phyloP scores from a whole-genome alignment of 352 stramenopile genomes.

The Globisporangium recalcitrans region DNA sequence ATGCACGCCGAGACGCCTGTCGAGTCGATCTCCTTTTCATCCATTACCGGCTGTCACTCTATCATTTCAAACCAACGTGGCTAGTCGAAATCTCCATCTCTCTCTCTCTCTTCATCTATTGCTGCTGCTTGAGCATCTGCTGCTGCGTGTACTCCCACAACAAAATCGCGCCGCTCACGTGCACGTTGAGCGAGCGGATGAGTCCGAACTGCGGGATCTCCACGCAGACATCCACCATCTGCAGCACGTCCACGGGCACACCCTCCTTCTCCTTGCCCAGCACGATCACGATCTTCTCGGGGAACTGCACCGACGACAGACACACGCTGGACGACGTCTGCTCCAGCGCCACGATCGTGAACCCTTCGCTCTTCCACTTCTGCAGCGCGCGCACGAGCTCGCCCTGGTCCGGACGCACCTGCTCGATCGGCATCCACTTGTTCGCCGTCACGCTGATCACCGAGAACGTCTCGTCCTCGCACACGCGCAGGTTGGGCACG shows the following conservation, averaged over 20 bases:
- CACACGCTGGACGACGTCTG: conserved; percentile 91
- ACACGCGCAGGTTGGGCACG: conserved; percentile 82
- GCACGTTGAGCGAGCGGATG: conserved; percentile 96
- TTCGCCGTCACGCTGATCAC: conserved; percentile 90
- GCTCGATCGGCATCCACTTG: conserved; percentile 94
- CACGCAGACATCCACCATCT: conserved; percentile 94
- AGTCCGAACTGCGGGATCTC: conserved; percentile 98
- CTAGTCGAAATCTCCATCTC: too few species aligned
- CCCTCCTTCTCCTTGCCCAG: conserved; percentile 96
- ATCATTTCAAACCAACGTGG: too few species aligned
- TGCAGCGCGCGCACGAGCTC: conserved; percentile 31
- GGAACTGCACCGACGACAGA: conserved; percentile 81
- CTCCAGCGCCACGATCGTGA: conserved; percentile 91
- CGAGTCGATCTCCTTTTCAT: too few species aligned
- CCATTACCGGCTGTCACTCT: too few species aligned
- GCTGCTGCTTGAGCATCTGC: conserved; percentile 27
- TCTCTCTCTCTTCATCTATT: too few species aligned
- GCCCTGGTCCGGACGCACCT: conserved; percentile 59
- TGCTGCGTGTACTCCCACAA: conserved; percentile 97
- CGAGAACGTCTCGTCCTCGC: conserved; percentile 88
- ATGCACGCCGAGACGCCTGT: too few species aligned
- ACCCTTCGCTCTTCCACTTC: conserved; percentile 85
- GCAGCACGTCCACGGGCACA: conserved; percentile 93
- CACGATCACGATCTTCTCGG: conserved; percentile 90
- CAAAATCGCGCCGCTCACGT: conserved; percentile 93